Evolutionary conservation across 495 filamentous ascomycete species (phyloP).

Genomic region (Acidiella bohemica): DNA sequence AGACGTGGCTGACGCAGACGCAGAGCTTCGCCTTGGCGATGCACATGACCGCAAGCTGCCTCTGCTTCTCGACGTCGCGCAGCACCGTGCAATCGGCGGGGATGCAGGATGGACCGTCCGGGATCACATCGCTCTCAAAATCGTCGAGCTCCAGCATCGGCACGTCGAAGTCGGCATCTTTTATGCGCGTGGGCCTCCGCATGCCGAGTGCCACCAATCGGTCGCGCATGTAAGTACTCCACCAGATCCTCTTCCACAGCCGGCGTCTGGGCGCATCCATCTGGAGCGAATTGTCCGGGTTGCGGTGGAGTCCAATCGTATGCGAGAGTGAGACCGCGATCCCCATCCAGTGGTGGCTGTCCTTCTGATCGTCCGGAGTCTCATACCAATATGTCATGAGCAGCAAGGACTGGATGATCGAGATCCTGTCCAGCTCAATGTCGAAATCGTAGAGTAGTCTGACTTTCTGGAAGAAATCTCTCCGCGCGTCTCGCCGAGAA

Average conservation of each 20-base stretch:
- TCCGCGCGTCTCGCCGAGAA: constrained; percentile 55
- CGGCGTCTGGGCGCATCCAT: constrained; percentile 58
- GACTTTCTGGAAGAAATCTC: constrained; percentile 61
- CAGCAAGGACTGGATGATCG: constrained; percentile 64
- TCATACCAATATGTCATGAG: constrained; percentile 90
- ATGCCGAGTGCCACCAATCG: constrained; percentile 78
- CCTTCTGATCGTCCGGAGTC: constrained; percentile 77
- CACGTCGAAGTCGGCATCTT: constrained; percentile 79
- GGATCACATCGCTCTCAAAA: constrained; percentile 60
- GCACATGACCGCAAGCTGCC: constrained; percentile 68
- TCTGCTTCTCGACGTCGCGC: constrained; percentile 50
- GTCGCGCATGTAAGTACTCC: constrained; percentile 86
- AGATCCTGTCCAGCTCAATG: constrained; percentile 64
- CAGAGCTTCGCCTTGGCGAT: constrained; percentile 86
- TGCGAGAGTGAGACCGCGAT: constrained; percentile 71
- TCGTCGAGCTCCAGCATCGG: constrained; percentile 73
- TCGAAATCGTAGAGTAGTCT: constrained; percentile 72
- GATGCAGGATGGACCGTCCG: constrained; percentile 48
- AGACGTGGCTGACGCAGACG: constrained; percentile 67
- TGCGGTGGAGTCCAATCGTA: constrained; percentile 71
- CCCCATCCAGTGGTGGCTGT: constrained; percentile 89
- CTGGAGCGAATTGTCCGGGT: constrained; percentile 53
- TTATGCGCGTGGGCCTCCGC: constrained; percentile 77
- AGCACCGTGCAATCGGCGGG: constrained; percentile 51
- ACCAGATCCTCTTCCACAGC: constrained; percentile 87